Evolutionary conservation across 176 grass and related monocot species (phyloP), one percentile per base, ranked within the genome.

Genomic region (Secale cereale): DNA sequence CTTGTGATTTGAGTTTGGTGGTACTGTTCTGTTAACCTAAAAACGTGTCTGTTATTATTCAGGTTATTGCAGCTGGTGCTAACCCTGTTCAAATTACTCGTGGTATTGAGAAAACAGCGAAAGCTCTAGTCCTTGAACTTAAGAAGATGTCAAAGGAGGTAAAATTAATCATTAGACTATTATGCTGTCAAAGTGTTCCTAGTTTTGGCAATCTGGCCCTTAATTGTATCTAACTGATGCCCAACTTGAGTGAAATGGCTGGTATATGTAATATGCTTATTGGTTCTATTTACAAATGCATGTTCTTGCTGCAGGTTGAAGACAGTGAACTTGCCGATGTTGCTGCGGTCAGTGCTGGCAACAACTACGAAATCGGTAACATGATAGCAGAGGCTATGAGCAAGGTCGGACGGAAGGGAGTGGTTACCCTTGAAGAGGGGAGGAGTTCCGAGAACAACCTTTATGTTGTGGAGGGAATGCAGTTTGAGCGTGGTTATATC

Each of bases 301-400:
- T 82, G 69, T 68, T 31, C 73, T 45, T 77, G 13, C 62, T 87
- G 54, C 75, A 97, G 94, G 95, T 98, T 83, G 95, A 98, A 81
- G 95, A 98, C 46, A 98, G 89, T 30, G 95, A 98, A 78, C 91
- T 98, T 81, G 91, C 95, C 4, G 95, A 98, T 88, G 95, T 98
- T 35, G 95, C 95, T 60, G 93, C 95, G 2, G 95, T 98, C 67
- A 95, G 93, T 93, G 95, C 95, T 78, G 95, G 95, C 80, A 98
- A 98, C 87, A 95, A 92, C 80, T 85, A 95, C 46, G 95, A 98
- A 86, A 87, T 98, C 6, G 95, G 95, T 40, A 95, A 93, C 85
- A 98, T 98, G 95, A 95, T 95, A 82, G 95, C 95, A 20, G 93
- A 98, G 72, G 95, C 95, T 67, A 93, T 98, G 95, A 98, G 81